Conservation (phyloP, 2,329 filamentous ascomycete genomes). For the Tolypocladium guangdongense region DNA sequence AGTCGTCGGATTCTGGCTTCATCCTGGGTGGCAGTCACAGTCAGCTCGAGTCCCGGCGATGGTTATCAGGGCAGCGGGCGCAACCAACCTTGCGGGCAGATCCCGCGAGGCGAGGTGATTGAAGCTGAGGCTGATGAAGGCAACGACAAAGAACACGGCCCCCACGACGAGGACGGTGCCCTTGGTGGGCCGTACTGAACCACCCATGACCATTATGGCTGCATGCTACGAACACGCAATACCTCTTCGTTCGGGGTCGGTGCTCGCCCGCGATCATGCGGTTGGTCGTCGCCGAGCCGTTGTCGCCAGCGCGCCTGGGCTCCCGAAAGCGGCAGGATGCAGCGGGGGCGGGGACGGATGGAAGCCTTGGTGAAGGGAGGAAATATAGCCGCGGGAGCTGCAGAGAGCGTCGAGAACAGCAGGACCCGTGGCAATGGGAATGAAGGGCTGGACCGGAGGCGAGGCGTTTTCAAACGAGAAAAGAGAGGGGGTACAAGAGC, state of each 20-base stretch:
- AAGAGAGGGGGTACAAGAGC: not conserved
- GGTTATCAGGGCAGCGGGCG: not conserved
- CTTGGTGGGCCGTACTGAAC: slow-evolving; percentile 18
- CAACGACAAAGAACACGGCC: slow-evolving; percentile 19
- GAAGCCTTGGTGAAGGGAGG: not conserved
- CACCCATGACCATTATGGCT: slow-evolving; percentile 16
- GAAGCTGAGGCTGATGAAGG: slow-evolving; percentile 20
- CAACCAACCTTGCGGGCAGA: slow-evolving; percentile 9
- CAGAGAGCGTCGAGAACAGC: not conserved
- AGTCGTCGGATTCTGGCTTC: not conserved
- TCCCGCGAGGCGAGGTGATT: slow-evolving; percentile 20
- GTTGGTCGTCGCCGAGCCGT: not conserved
- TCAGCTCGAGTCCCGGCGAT: not conserved
- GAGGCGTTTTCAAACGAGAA: not conserved
- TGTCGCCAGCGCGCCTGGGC: not conserved
- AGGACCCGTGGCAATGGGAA: no score
- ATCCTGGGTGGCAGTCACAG: not conserved
- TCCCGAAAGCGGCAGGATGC: not conserved
- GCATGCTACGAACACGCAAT: slow-evolving; percentile 9
- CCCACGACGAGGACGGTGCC: slow-evolving; percentile 17
- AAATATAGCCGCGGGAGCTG: not conserved
- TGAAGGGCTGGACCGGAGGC: not conserved
- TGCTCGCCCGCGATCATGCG: not conserved
- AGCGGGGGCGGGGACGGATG: not conserved
- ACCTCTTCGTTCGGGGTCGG: not conserved